Evolutionary conservation across 768 basidiomycete genomes (phyloP).

Genomic region (Termitomyces bulborhizus): DNA sequence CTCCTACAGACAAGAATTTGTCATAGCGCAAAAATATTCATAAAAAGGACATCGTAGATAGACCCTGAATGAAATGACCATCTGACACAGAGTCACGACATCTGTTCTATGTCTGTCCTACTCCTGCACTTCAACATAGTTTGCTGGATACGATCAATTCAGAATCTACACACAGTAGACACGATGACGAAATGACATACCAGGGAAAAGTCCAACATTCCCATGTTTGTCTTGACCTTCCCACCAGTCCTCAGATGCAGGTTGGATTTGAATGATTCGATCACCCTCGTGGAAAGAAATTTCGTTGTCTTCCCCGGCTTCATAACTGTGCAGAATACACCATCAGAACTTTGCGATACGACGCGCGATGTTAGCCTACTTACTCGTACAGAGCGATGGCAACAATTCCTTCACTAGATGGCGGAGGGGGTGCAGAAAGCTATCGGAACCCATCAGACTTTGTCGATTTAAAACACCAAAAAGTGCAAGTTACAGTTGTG

Average conservation of each 20-base stretch:
- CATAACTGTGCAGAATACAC: slow-evolving; percentile 48
- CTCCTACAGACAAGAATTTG: no score
- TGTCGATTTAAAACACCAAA: background rate
- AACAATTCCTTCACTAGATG: slow-evolving; percentile 49
- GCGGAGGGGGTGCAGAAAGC: slow-evolving; percentile 38
- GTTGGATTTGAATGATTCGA: slow-evolving; percentile 69
- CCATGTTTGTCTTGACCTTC: slow-evolving; percentile 55
- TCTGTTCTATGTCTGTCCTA: background rate
- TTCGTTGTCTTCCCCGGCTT: slow-evolving; percentile 90
- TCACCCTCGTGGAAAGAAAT: slow-evolving; percentile 83
- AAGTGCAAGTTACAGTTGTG: background rate
- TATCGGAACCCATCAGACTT: slow-evolving; percentile 17
- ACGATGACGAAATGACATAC: slow-evolving; percentile 29
- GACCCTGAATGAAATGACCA: no score
- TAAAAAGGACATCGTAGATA: no score
- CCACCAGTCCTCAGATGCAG: slow-evolving; percentile 89
- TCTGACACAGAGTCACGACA: no score
- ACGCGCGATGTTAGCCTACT: slow-evolving; percentile 18
- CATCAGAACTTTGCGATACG: background rate
- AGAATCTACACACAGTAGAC: background rate
- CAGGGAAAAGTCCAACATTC: slow-evolving; percentile 68
- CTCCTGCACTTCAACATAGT: slow-evolving; percentile 28
- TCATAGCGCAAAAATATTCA: no score
- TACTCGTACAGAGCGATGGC: slow-evolving; percentile 72
- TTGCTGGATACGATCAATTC: slow-evolving; percentile 15